Percentiles rank a stretch among this genome's conserved stretches.
phyloP scores from a whole-genome alignment of 495 filamentous ascomycete species.

The Rostrohypoxylon terebratum region DNA sequence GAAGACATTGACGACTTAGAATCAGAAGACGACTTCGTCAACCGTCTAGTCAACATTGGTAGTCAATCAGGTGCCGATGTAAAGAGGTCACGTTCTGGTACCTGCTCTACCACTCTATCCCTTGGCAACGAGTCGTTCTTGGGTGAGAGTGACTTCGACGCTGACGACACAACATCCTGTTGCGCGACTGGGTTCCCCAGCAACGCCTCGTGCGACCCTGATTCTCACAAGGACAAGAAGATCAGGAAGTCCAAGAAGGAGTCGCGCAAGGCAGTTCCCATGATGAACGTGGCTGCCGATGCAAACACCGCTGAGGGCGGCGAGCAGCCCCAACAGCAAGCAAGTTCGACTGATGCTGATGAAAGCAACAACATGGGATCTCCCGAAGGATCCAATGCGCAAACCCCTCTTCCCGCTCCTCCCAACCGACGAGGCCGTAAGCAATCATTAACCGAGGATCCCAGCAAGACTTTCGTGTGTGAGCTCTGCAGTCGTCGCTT shows the following conservation, averaged over 20 bases:
- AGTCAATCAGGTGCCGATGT: slow-evolving; percentile 67
- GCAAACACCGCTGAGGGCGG: slow-evolving; percentile 55
- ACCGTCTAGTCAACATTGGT: slow-evolving; percentile 76
- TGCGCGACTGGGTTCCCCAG: slow-evolving; percentile 63
- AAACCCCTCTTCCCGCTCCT: slow-evolving; percentile 66
- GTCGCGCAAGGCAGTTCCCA: slow-evolving; percentile 54
- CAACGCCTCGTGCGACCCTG: slow-evolving; percentile 60
- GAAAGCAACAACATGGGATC: slow-evolving; percentile 44
- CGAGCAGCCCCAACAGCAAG: slow-evolving; percentile 51
- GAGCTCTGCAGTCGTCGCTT: slow-evolving; percentile 95
- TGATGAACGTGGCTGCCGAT: slow-evolving; percentile 60
- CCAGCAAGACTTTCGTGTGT: slow-evolving; percentile 98
- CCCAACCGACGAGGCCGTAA: slow-evolving; percentile 96
- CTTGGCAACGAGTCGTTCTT: slow-evolving; percentile 81
- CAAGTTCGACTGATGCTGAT: slow-evolving; percentile 45
- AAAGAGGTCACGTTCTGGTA: slow-evolving; percentile 82
- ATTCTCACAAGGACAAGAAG: slow-evolving; percentile 71
- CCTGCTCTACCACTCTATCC: slow-evolving; percentile 70
- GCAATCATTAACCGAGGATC: slow-evolving; percentile 97
- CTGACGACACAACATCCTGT: slow-evolving; percentile 73
- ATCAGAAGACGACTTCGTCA: slow-evolving; percentile 89
- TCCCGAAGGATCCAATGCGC: slow-evolving; percentile 40
- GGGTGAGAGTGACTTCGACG: slow-evolving; percentile 80
- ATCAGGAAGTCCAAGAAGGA: slow-evolving; percentile 68
- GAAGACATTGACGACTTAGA: slow-evolving; percentile 92